phyloP scores from a whole-genome alignment of 2,329 filamentous ascomycete genomes.

The Colletotrichum spaethianum region DNA sequence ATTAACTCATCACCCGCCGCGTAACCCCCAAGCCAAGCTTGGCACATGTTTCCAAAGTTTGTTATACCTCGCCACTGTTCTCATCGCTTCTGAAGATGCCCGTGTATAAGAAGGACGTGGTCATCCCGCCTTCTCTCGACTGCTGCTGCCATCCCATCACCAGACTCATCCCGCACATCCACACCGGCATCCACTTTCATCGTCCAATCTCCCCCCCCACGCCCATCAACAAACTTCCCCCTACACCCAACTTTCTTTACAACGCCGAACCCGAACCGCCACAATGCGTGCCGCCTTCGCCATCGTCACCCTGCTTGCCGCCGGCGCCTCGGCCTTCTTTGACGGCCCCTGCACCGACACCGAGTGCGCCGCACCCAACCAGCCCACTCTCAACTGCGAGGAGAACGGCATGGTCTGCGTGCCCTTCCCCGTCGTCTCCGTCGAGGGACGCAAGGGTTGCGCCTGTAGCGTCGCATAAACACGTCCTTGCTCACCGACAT shows the following conservation, averaged over 20 bases:
- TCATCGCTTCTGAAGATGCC: not conserved
- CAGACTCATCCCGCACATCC: slow-evolving; percentile 14
- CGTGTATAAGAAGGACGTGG: slow-evolving; percentile 27
- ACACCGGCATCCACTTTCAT: not conserved
- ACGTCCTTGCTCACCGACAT: too few relatives aligned
- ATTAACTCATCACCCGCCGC: not conserved
- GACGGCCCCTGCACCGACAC: slow-evolving; percentile 31
- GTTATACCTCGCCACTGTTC: not conserved
- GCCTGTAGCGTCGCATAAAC: slow-evolving; percentile 27
- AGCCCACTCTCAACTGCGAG: slow-evolving; percentile 32
- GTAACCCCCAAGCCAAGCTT: not conserved
- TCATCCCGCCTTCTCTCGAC: slow-evolving; percentile 10
- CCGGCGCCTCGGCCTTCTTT: slow-evolving; percentile 28
- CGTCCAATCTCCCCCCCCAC: slow-evolving; percentile 3
- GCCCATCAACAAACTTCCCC: not conserved
- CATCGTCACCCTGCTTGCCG: slow-evolving; percentile 30
- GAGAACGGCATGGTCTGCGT: slow-evolving; percentile 34
- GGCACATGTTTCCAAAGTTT: slow-evolving; percentile 18
- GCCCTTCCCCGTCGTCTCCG: slow-evolving; percentile 32
- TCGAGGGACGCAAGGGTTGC: slow-evolving; percentile 29
- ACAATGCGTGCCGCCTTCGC: slow-evolving; percentile 29
- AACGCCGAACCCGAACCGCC: not conserved
- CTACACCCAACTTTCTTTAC: not conserved
- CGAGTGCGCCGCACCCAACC: slow-evolving; percentile 17
- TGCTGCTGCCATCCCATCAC: slow-evolving; percentile 18